phyloP scores from a whole-genome alignment of 2,329 filamentous ascomycete genomes.

The Elsinoe necatrix region DNA sequence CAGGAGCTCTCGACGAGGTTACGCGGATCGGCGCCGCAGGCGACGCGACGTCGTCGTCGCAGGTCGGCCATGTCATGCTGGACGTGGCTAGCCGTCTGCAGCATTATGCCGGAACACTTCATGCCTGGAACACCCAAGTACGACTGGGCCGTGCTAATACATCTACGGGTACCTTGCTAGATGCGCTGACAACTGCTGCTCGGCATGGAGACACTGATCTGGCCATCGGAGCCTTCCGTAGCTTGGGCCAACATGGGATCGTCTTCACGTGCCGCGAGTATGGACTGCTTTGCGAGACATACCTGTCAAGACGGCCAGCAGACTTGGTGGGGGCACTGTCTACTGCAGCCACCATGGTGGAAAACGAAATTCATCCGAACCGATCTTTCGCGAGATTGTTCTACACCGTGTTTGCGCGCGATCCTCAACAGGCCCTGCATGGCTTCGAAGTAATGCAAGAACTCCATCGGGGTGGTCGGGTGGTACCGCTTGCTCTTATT shows the following conservation, averaged over 20 bases:
- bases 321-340: slow-evolving; percentile 60
- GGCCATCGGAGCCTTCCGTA: slow-evolving; percentile 61
- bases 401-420: slow-evolving; percentile 45
- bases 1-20: slow-evolving; percentile 66
- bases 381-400: slow-evolving; percentile 56
- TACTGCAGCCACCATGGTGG: slow-evolving; percentile 64
- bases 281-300: slow-evolving; percentile 66
- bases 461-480: slow-evolving; percentile 42
- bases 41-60: neutral
- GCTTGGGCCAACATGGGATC: slow-evolving; percentile 51
- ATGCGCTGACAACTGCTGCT: slow-evolving; percentile 64
- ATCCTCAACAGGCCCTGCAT: slow-evolving; percentile 39
- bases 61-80: slow-evolving; percentile 42
- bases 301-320: slow-evolving; percentile 43
- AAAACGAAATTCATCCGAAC: slow-evolving; percentile 51
- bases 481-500: slow-evolving; percentile 44
- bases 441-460: slow-evolving; percentile 51
- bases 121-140: slow-evolving; percentile 64
- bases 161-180: slow-evolving; percentile 55
- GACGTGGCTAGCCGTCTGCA: slow-evolving; percentile 57
- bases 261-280: slow-evolving; percentile 62
- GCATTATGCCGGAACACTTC: slow-evolving; percentile 55
- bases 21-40: slow-evolving; percentile 22
- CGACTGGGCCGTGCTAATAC: slow-evolving; percentile 51
- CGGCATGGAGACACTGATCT: slow-evolving; percentile 58